Conservation (phyloP, 169 alveolate genomes). For the Eimeria acervulina region DNA sequence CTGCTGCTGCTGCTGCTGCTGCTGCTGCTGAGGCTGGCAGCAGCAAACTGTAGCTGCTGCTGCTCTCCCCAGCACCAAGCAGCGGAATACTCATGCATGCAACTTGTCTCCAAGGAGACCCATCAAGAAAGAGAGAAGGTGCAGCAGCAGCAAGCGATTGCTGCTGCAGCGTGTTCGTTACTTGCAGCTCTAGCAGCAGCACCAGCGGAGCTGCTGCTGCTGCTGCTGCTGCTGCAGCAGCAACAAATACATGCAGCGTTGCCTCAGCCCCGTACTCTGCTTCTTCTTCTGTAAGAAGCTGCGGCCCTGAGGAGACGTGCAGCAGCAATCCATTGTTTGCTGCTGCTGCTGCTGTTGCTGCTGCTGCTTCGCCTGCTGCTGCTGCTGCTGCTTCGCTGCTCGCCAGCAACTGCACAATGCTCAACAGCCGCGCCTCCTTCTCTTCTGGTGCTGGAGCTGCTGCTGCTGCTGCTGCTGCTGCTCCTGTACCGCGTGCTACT, state of each 20-base stretch:
- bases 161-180: constrained; percentile 85
- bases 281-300: constrained; percentile 86
- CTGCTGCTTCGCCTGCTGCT: background rate
- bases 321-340: constrained; percentile 57
- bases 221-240: constrained; percentile 22
- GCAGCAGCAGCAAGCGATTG: constrained; percentile 63
- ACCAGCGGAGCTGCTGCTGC: constrained; percentile 6
- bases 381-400: constrained; percentile 19
- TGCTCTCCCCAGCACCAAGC: background rate
- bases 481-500: background rate
- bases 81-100: background rate
- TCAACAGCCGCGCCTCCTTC: background rate
- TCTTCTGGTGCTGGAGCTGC: constrained; percentile 35
- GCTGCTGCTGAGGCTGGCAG: constrained; percentile 36
- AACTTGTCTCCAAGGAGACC: constrained; percentile 21
- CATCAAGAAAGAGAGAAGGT: background rate
- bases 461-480: constrained; percentile 52
- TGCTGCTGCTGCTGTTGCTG: constrained; percentile 35
- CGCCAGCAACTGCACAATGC: background rate
- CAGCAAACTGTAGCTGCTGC: constrained; percentile 38
- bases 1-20: constrained; percentile 28
- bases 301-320: constrained; percentile 72
- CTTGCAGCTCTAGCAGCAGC: constrained; percentile 82
- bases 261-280: constrained; percentile 87
- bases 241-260: constrained; percentile 79